These are phyloP conservation scores for Leccinum fibrillosum DNA, from an alignment of 768 basidiomycete species.

Conservation along the genomic window DNA sequence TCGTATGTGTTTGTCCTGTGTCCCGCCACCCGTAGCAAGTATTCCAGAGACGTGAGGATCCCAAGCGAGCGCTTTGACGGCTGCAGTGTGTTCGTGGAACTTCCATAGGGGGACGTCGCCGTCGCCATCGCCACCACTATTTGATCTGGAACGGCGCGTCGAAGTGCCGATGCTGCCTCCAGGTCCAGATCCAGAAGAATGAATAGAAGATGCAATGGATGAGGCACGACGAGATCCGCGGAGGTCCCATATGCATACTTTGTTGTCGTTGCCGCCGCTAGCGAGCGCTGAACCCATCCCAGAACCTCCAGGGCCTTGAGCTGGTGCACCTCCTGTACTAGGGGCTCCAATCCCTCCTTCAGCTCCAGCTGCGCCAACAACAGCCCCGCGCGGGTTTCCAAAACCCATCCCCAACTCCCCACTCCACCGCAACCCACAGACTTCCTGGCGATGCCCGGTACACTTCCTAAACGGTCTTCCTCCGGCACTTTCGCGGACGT, in stretches of 20 bases:
- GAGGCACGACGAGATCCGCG: constrained; percentile 52
- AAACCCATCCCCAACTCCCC: constrained; percentile 27
- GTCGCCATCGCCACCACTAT: constrained; percentile 27
- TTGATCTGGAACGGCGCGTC: constrained; percentile 22
- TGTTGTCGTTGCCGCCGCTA: constrained; percentile 97
- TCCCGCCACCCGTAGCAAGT: constrained; percentile 93
- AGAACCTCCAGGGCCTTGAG: constrained; percentile 28
- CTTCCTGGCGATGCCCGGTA: constrained; percentile 84
- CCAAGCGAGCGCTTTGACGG: constrained; percentile 98
- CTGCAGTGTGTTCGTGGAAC: constrained; percentile 95
- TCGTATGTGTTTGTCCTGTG: constrained; percentile 97
- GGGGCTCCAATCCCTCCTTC: constrained; percentile 22
- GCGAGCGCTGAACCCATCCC: constrained; percentile 62
- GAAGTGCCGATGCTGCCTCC: constrained; percentile 26
- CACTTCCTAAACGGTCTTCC: constrained; percentile 69
- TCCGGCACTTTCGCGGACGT: constrained; percentile 66
- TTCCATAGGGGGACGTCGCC: constrained; percentile 80
- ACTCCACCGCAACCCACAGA: constrained; percentile 95
- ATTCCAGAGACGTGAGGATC: constrained; percentile 91
- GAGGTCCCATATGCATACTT: constrained; percentile 96
- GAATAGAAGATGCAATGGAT: constrained; percentile 22
- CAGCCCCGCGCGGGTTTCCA: constrained; percentile 21
- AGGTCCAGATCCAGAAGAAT: constrained; percentile 28
- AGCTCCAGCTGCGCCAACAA: constrained; percentile 22
- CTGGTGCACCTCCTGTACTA: constrained; percentile 21